phyloP scores from a whole-genome alignment of 441 rosid genomes.

The Bruguiera hainesii region DNA sequence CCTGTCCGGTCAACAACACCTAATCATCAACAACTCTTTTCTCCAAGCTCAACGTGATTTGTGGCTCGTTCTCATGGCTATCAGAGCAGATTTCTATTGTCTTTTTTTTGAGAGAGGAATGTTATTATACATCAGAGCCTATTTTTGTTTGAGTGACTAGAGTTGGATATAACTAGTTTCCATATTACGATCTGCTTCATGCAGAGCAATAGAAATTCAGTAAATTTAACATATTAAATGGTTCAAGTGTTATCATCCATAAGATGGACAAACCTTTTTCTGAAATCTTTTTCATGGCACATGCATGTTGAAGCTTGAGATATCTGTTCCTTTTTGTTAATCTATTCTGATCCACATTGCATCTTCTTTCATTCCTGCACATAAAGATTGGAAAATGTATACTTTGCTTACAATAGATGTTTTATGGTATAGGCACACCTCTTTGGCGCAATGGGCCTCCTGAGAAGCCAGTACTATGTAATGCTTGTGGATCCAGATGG shows the following conservation, averaged over 20 bases:
- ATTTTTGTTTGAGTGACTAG: conserved; percentile 4
- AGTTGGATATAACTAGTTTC: background rate
- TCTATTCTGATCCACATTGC: conserved; percentile 1
- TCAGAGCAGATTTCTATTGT: background rate
- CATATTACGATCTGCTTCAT: background rate
- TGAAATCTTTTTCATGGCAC: background rate
- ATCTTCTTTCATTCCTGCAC: background rate
- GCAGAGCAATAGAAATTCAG: no score
- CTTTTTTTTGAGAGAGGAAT: background rate
- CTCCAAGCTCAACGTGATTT: background rate
- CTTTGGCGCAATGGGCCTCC: conserved; percentile 95
- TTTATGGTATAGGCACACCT: conserved; percentile 45
- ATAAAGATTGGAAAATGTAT: background rate
- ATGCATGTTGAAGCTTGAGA: conserved; percentile 9
- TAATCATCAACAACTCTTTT: no score
- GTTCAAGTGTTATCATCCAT: background rate
- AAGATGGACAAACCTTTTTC: background rate
- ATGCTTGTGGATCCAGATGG: conserved; percentile 93
- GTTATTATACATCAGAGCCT: background rate
- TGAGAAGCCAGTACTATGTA: conserved; percentile 91
- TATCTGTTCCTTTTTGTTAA: background rate
- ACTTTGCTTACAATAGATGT: conserved; percentile 12
- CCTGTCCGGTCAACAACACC: background rate
- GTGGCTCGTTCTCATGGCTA: background rate
- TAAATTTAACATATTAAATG: no score